phyloP scores from a whole-genome alignment of 2,329 filamentous ascomycete species.

The Penicillium janthinellum region DNA sequence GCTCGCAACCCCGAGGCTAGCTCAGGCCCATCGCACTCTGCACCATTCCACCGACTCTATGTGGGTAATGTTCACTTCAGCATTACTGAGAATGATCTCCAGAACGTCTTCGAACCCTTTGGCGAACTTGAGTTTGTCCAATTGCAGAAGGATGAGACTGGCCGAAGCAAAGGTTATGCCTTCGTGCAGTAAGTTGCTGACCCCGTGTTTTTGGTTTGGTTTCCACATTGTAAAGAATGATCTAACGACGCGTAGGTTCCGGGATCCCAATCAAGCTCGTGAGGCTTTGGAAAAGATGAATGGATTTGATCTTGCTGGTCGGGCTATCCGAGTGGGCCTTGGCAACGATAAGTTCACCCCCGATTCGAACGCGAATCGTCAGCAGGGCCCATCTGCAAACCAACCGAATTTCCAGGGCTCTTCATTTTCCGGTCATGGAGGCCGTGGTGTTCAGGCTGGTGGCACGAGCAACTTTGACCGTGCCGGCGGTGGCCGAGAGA shows the following conservation, averaged over 20 bases:
- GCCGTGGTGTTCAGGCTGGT: slow-evolving; percentile 79
- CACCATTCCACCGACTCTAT: slow-evolving; percentile 96
- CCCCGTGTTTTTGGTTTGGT: not conserved
- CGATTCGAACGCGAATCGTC: slow-evolving; percentile 92
- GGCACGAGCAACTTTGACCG: slow-evolving; percentile 80
- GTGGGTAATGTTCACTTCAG: slow-evolving; percentile 99
- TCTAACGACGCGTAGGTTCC: slow-evolving; percentile 62
- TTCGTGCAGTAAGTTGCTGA: slow-evolving; percentile 85
- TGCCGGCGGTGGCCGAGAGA: slow-evolving; percentile 81
- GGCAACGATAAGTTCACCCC: slow-evolving; percentile 99
- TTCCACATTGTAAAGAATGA: slow-evolving; percentile 38
- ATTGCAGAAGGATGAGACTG: slow-evolving; percentile 91
- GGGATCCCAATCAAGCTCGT: slow-evolving; percentile 85
- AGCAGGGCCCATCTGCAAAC: slow-evolving; percentile 72
- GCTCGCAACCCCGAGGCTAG: slow-evolving; percentile 75
- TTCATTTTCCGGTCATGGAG: slow-evolving; percentile 85
- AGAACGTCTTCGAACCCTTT: slow-evolving; percentile 96
- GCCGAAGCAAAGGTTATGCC: slow-evolving; percentile 90
- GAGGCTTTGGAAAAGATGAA: slow-evolving; percentile 99
- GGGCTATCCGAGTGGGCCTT: slow-evolving; percentile 96
- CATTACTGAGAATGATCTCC: slow-evolving; percentile 92
- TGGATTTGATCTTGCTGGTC: slow-evolving; percentile 95
- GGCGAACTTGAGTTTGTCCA: slow-evolving; percentile 97
- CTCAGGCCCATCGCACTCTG: slow-evolving; percentile 72
- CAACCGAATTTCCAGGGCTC: slow-evolving; percentile 80